phyloP scores from a whole-genome alignment of 148 eudicot genomes.

The Vaccinium myrtillus region DNA sequence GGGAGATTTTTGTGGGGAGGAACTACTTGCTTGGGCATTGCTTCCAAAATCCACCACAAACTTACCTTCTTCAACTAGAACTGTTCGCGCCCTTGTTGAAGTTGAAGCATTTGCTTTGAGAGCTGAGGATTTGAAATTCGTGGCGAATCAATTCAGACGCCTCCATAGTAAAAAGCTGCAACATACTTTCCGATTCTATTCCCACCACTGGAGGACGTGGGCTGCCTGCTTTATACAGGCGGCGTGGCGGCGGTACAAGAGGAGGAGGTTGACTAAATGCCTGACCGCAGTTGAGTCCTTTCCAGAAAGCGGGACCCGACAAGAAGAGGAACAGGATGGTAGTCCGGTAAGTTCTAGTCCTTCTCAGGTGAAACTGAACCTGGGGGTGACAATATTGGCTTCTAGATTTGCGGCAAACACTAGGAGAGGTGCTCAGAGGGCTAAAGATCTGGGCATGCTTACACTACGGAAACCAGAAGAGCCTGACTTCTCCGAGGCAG shows the following conservation, averaged over 20 bases:
- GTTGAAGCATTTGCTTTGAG: slow-evolving; percentile 68
- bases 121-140: slow-evolving; percentile 69
- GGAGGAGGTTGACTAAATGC: slow-evolving; percentile 53
- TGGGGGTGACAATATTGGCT: slow-evolving; percentile 68
- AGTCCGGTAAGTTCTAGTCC: slow-evolving; percentile 17
- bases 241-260: slow-evolving; percentile 72
- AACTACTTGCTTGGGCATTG: slow-evolving; percentile 63
- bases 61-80: slow-evolving; percentile 67
- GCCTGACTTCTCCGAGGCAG: slow-evolving; percentile 77
- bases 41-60: slow-evolving; percentile 53
- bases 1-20: slow-evolving; percentile 80
- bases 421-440: slow-evolving; percentile 65
- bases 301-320: slow-evolving; percentile 24
- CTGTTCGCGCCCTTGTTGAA: slow-evolving; percentile 54
- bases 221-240: slow-evolving; percentile 86
- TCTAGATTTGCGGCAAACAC: slow-evolving; percentile 80
- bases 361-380: slow-evolving; percentile 47
- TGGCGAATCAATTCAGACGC: slow-evolving; percentile 82
- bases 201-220: slow-evolving; percentile 93
- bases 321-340: slow-evolving; percentile 22
- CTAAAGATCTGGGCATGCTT: slow-evolving; percentile 46
- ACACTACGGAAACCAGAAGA: slow-evolving; percentile 80
- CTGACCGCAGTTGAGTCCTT: slow-evolving; percentile 22
- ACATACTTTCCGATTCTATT: slow-evolving; percentile 75
- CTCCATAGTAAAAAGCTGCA: slow-evolving; percentile 84